These are phyloP conservation scores for Calocybe gambosa DNA, from an alignment of 1,284 basidiomycete genomes.

Conservation along the genomic window DNA sequence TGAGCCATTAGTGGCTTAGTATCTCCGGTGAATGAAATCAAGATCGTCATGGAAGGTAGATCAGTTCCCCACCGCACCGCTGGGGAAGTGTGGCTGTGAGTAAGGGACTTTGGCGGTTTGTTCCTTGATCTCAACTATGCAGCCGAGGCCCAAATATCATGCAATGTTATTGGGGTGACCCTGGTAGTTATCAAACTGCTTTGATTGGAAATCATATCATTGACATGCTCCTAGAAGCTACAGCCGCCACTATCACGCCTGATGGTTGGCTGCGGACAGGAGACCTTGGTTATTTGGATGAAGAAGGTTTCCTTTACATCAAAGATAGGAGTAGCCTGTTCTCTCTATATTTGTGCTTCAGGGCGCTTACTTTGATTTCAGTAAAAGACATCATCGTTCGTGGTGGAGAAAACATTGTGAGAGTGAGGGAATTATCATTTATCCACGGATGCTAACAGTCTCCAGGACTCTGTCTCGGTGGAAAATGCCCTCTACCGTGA, in stretches of 20 bases:
- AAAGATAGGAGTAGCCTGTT: slow-evolving; percentile 47
- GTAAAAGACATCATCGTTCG: slow-evolving; percentile 64
- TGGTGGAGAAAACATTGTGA: slow-evolving; percentile 63
- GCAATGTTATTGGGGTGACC: slow-evolving; percentile 58
- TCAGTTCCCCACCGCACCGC: slow-evolving; percentile 34
- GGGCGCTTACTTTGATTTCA: too few relatives aligned
- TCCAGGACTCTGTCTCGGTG: slow-evolving; percentile 52
- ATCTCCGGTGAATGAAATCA: slow-evolving; percentile 47
- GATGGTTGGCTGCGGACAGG: slow-evolving; percentile 61
- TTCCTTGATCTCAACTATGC: neutral
- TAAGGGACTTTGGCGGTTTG: slow-evolving; percentile 9
- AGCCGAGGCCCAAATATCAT: slow-evolving; percentile 61
- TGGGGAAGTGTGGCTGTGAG: slow-evolving; percentile 59
- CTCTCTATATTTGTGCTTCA: neutral
- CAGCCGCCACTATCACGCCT: slow-evolving; percentile 38
- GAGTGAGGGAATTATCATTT: slow-evolving; percentile 11
- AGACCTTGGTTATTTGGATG: slow-evolving; percentile 50
- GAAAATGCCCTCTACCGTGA: slow-evolving; percentile 63
- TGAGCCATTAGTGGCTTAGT: slow-evolving; percentile 35
- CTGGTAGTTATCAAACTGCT: slow-evolving; percentile 27
- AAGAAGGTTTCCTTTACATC: slow-evolving; percentile 61
- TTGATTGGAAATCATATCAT: neutral
- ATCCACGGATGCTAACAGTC: neutral
- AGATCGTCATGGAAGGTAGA: slow-evolving; percentile 35
- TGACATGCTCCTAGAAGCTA: slow-evolving; percentile 28